Base-by-base conservation (phyloP, 257 asterid genomes). In the Ilex asprella region DNA sequence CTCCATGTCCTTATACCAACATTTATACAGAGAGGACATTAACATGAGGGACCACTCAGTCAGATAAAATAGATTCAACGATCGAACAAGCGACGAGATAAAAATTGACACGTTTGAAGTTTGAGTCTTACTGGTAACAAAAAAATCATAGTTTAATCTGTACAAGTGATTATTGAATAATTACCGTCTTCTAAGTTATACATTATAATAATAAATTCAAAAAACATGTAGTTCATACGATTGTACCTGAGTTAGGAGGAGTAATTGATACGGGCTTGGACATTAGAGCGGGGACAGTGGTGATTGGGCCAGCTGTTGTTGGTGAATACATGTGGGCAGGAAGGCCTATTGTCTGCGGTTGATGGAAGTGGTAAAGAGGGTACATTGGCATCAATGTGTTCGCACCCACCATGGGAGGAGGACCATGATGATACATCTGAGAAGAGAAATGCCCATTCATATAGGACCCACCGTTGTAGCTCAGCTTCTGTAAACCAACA, bases 331-430 rank as follows among this genome's bases (percentile, higher is more conserved):
- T 39, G 16, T 86, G 95, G 75, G 94, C 86, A 2, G 96, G 96
- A 29, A 84, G 95, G 95, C 95, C 95, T 87, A 91, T 68, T 63
- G 96, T 46, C 14, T 84, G 96, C 51, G 94, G 59, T 56, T 86
- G 95, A 21, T 84, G 86, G 75, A 74, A 81, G 59, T 81, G 87
- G 62, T 86, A 82, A 9, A 70, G 50, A 44, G 98, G 91, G 82
- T 88, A 86, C 82, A 87, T 72, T 1, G 97, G 94, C 95, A 90
- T 75, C 79, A 84, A 58, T 59, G 95, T 58, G 70, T 76, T 84
- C n/a, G 83, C 78, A 62, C 84, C 88, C 79, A 84, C 75, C 83
- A 87, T 69, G 64, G 88, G 75, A 65, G 27, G 27, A 21, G 80
- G 95, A 61, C 87, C 83, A 21, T 7, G 86, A 21, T 21, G 80